Base-by-base conservation (phyloP, 1,284 basidiomycete species). In the Stygiomarasmius scandens region DNA sequence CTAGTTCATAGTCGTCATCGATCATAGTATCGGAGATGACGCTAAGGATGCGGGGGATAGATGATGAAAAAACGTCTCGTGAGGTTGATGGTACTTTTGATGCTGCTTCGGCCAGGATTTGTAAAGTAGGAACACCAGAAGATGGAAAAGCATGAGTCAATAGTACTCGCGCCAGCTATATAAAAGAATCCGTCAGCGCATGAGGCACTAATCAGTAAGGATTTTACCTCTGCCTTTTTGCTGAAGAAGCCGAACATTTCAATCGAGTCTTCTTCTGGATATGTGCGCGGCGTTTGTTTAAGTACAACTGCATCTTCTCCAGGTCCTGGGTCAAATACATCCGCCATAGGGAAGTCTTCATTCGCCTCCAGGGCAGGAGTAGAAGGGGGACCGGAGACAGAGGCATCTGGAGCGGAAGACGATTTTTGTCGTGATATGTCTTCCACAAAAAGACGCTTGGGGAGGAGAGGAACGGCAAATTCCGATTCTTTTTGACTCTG, bases 161-260 rank as follows among this genome's bases (percentile, higher is more conserved):
- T 12, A 90, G 67, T 24, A 87, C 74, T 48, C 79, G 77, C 60
- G 80, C 82, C 48, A 90, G 69, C 89, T 90, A 51, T 22, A 4
- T 12, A 12, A 12, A 43, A 10, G 3, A 10, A 16, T 19, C 16
- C 4, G 38, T n/a, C 8, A 41, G 6, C 6, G 16, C 16, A n/a
- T 5, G 38, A 41, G n/a, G n/a, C n/a, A n/a, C n/a, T n/a, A n/a
- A n/a, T n/a, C n/a, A 12, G 38, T 12, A 32, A 12, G 45, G n/a
- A 19, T 14, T 8, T 24, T 36, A 53, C 20, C 4, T 51, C 12
- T 16, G 27, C 22, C 14, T n/a, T 32, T 20, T 24, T 25, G 75
- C 73, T 56, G 76, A 79, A 81, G 81, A 83, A 61, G 81, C 78
- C 25, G 78, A 71, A 53, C 73, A 69, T 46, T 24, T 76, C 56